Percentiles rank a stretch among this genome's conserved stretches.
Conservation (phyloP, 768 basidiomycete species). For the Rhizopogon rudus region DNA sequence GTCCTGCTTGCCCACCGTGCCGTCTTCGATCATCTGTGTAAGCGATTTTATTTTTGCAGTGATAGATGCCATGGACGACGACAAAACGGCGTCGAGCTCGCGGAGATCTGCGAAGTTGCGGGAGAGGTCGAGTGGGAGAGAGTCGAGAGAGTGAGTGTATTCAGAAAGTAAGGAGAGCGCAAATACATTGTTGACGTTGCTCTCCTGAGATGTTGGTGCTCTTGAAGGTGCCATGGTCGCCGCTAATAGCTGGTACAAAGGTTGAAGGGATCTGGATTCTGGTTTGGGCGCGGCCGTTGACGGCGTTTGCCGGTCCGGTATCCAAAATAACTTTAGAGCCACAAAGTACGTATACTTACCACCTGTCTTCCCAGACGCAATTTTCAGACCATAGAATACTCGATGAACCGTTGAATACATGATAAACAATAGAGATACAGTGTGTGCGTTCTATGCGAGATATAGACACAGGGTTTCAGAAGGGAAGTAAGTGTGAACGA, state of each 20-base stretch:
- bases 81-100: conserved; percentile 97
- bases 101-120: conserved; percentile 93
- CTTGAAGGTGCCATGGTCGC: conserved; percentile 34
- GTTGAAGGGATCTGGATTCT: neutral
- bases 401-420: neutral
- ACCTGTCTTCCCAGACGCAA: too few relatives aligned
- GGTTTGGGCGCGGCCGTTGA: neutral
- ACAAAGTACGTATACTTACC: too few relatives aligned
- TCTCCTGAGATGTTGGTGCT: conserved; percentile 22
- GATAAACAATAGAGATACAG: conserved; percentile 16
- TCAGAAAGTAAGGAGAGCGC: conserved; percentile 70
- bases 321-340: neutral
- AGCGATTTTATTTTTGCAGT: conserved; percentile 75
- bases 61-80: conserved; percentile 78
- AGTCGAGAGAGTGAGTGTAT: conserved; percentile 89
- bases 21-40: conserved; percentile 69
- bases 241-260: neutral
- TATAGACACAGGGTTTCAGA: conserved; percentile 18
- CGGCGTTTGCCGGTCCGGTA: conserved; percentile 28
- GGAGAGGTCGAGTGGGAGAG: conserved; percentile 91
- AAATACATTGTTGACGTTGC: conserved; percentile 44
- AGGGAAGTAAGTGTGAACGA: conserved; percentile 1
- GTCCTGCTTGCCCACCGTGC: conserved; percentile 54
- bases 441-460: conserved; percentile 12
- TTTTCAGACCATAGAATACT: too few relatives aligned